A percentile compares a stretch with the other conserved stretches of the same genome.
phyloP scores from a whole-genome alignment of 306 rosid genomes.

The Dryas drummondii region DNA sequence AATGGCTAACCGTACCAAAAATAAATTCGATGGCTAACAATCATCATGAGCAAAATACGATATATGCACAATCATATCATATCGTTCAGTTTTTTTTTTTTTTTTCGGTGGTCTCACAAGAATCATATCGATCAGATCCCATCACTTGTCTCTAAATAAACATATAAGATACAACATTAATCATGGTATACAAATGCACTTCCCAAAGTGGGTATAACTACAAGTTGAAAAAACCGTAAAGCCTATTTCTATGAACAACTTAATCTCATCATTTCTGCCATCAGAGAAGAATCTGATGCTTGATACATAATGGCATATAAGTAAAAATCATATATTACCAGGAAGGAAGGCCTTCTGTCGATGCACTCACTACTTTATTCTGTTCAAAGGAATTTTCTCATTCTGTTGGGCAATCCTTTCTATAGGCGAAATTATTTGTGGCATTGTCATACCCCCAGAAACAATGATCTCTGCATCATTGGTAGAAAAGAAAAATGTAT shows the following conservation, averaged over 20 bases:
- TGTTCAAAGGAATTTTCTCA: conserved; percentile 64
- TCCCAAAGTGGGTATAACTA: neutral
- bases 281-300: neutral
- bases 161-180: conserved; percentile 1
- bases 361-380: conserved; percentile 46
- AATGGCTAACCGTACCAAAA: too few species aligned
- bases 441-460: conserved; percentile 96
- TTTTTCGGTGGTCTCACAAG: too few species aligned
- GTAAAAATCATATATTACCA: neutral
- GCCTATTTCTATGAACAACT: conserved; percentile 13
- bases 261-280: neutral
- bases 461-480: conserved; percentile 74
- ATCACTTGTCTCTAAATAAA: neutral
- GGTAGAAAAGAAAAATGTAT: neutral
- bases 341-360: conserved; percentile 10
- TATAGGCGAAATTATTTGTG: conserved; percentile 66
- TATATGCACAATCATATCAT: neutral
- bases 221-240: too few species aligned
- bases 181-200: conserved; percentile 12
- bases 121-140: neutral
- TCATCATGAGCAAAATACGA: neutral
- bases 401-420: conserved; percentile 50
- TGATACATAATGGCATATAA: neutral
- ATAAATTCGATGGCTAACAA: neutral
- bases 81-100: too few species aligned